Conservation (phyloP, 441 rosid species). For the Francoa sonchifolia region DNA sequence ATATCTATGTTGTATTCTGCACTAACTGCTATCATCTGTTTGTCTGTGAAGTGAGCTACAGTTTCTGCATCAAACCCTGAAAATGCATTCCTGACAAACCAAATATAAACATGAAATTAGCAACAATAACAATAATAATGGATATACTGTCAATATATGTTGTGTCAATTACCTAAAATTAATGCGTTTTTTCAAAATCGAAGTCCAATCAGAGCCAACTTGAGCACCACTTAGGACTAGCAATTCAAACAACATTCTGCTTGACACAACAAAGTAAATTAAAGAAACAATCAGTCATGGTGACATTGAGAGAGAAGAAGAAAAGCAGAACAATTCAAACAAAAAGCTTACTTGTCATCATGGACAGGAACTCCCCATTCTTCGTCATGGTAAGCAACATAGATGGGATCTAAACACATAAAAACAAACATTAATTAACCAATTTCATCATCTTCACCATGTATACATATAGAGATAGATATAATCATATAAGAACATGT, state of each 20-base stretch:
- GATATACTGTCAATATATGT: too few species aligned
- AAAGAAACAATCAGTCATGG: background rate
- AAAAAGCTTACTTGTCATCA: conserved; percentile 43
- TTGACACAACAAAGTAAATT: conserved; percentile 1
- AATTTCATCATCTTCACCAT: background rate
- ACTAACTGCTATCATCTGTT: conserved; percentile 46
- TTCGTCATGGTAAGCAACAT: conserved; percentile 72
- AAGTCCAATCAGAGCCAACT: conserved; percentile 92
- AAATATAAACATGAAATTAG: background rate
- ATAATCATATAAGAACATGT: background rate
- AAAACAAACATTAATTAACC: background rate
- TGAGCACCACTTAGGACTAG: conserved; percentile 65
- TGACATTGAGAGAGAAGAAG: background rate
- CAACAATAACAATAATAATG: background rate
- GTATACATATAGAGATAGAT: background rate
- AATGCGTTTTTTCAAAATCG: conserved; percentile 62
- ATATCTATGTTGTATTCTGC: conserved; percentile 37
- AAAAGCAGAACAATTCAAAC: background rate
- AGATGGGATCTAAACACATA: conserved; percentile 48
- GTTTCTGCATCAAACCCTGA: conserved; percentile 49
- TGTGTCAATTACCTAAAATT: conserved; percentile 31
- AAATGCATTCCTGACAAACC: conserved; percentile 41
- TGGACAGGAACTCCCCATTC: conserved; percentile 90
- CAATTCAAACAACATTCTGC: conserved; percentile 62
- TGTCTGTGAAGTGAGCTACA: conserved; percentile 41